A percentile compares a stretch with the other conserved stretches of the same genome.
Evolutionary conservation across 1,139 yeast species (phyloP).

Genomic region (Pichia sp.): DNA sequence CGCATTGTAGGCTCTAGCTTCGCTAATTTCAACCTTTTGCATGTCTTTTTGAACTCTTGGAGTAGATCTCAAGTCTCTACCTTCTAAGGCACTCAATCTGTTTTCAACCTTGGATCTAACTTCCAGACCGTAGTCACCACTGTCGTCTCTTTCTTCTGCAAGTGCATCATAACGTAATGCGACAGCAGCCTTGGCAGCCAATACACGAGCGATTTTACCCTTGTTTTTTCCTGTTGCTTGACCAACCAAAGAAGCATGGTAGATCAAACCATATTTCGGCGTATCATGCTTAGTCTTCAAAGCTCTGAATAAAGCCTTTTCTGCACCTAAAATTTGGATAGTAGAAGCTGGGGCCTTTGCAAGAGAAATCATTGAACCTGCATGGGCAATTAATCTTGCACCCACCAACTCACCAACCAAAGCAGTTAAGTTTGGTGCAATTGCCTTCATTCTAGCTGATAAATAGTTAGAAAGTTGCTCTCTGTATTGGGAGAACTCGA

Average conservation of each 20-base stretch:
- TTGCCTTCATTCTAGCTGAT: constrained; percentile 93
- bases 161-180: constrained; percentile 94
- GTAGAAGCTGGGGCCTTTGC: constrained; percentile 99
- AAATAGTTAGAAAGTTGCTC: constrained; percentile 86
- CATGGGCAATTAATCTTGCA: constrained; percentile 95
- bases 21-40: constrained; percentile 78
- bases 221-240: constrained; percentile 96
- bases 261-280: constrained; percentile 95
- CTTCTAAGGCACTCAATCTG: constrained; percentile 91
- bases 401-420: constrained; percentile 97
- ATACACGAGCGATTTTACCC: constrained; percentile 97
- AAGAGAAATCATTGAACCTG: constrained; percentile 89
- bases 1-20: constrained; percentile 84
- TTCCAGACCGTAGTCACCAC: constrained; percentile 88
- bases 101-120: constrained; percentile 92
- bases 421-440: constrained; percentile 95
- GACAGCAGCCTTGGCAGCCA: constrained; percentile 98
- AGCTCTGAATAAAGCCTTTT: constrained; percentile 97
- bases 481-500: constrained; percentile 91
- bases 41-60: constrained; percentile 70
- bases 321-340: constrained; percentile 98
- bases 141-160: constrained; percentile 94
- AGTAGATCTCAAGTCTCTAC: constrained; percentile 84
- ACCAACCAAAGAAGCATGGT: constrained; percentile 96
- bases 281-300: constrained; percentile 97